Conservation (phyloP, 1,284 basidiomycete genomes). For the Ustilago xerochloae region DNA sequence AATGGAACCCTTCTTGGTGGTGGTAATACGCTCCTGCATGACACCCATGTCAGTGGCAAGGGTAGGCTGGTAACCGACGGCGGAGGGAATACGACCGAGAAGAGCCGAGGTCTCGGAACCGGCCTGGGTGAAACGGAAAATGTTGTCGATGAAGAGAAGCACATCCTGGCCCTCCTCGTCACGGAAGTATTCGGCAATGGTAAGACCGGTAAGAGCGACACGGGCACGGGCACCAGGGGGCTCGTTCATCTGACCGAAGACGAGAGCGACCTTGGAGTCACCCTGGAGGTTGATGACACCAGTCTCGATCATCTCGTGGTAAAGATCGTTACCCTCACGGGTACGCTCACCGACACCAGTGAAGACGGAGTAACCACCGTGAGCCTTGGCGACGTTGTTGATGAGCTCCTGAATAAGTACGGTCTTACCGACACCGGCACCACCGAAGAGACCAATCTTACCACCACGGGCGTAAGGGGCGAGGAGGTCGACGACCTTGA, state of each 20-base stretch:
- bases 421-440: constrained; percentile 99
- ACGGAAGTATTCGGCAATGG: constrained; percentile 99
- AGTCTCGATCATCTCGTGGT: constrained; percentile 99
- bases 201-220: constrained; percentile 98
- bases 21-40: constrained; percentile 99
- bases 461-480: constrained; percentile 99
- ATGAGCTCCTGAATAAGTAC: constrained; percentile 99
- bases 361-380: constrained; percentile 99
- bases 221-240: constrained; percentile 99
- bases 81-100: constrained; percentile 99
- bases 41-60: constrained; percentile 99
- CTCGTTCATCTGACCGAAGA: constrained; percentile 99
- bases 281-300: constrained; percentile 97
- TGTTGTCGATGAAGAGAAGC: constrained; percentile 99
- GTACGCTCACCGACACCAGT: constrained; percentile 99
- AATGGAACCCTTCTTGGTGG: constrained; percentile 99
- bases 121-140: constrained; percentile 90
- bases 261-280: constrained; percentile 98
- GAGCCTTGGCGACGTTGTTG: constrained; percentile 99
- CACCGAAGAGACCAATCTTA: constrained; percentile 99
- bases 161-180: constrained; percentile 99
- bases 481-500: constrained; percentile 99
- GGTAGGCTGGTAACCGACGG: constrained; percentile 99
- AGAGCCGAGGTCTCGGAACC: constrained; percentile 99
- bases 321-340: constrained; percentile 99